Conservation (phyloP, 768 basidiomycete species). For the Hypsizygus marmoreus region DNA sequence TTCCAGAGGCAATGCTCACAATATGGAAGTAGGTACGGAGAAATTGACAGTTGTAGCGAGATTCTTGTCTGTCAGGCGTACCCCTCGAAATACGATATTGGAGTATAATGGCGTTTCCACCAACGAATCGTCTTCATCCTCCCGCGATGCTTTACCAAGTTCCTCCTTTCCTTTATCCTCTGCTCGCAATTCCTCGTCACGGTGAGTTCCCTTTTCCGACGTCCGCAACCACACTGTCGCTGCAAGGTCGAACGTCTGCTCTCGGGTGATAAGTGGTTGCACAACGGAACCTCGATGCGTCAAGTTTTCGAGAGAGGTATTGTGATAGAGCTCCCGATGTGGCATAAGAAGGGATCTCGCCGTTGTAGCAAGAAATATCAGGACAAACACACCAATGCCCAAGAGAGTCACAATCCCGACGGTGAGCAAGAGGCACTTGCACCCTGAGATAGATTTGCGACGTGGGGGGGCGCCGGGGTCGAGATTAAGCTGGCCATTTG, state of each 20-base stretch:
- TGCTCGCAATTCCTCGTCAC: background rate
- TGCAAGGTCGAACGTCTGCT: slow-evolving; percentile 28
- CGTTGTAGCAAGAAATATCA: too few species aligned
- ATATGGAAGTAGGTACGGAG: slow-evolving; percentile 20
- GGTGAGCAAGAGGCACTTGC: slow-evolving; percentile 13
- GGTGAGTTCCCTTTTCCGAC: slow-evolving; percentile 2
- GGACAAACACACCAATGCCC: background rate
- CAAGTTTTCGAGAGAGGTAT: background rate
- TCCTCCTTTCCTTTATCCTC: background rate
- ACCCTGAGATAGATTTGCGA: slow-evolving; percentile 11
- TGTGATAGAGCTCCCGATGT: too few species aligned
- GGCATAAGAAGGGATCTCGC: too few species aligned
- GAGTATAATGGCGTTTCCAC: slow-evolving; percentile 24
- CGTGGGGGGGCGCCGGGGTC: slow-evolving; percentile 12
- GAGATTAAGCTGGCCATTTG: slow-evolving; percentile 4
- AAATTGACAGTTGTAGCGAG: slow-evolving; percentile 22
- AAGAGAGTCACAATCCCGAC: background rate
- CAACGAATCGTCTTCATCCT: slow-evolving; percentile 14
- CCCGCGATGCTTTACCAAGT: background rate
- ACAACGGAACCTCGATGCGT: slow-evolving; percentile 14
- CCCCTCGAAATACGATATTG: slow-evolving; percentile 23
- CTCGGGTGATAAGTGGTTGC: slow-evolving; percentile 21
- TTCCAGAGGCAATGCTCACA: slow-evolving; percentile 9
- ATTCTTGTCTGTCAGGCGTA: slow-evolving; percentile 23
- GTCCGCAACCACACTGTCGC: slow-evolving; percentile 28